Conservation (phyloP, 1,284 basidiomycete genomes). For the Ceratobasidium sp. region DNA sequence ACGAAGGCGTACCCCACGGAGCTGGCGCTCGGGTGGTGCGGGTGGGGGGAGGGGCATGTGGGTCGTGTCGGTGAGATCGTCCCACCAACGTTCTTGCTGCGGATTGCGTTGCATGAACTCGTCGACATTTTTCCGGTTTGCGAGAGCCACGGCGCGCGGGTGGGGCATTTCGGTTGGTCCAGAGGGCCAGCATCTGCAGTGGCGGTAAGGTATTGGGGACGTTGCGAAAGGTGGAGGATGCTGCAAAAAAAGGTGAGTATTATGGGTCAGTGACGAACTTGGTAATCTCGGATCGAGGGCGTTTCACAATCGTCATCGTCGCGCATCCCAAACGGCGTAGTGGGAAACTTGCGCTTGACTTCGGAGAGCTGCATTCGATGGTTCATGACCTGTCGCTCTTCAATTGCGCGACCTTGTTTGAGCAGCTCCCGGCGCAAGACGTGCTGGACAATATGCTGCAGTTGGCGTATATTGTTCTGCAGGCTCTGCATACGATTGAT, state of each 20-base stretch:
- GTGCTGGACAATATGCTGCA: constrained; percentile 76
- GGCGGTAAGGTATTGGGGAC: constrained; percentile 55
- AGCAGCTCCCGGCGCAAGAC: constrained; percentile 77
- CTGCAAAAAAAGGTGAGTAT: constrained; percentile 67
- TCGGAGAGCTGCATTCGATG: constrained; percentile 79
- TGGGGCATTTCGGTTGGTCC: constrained; percentile 42
- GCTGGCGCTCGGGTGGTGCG: constrained; percentile 55
- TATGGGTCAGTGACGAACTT: constrained; percentile 57
- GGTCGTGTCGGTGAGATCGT: constrained; percentile 49
- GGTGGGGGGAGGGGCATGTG: constrained; percentile 42
- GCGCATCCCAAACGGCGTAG: constrained; percentile 65
- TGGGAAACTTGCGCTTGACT: constrained; percentile 80
- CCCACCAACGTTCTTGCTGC: constrained; percentile 29
- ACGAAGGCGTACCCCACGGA: constrained; percentile 72
- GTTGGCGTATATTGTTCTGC: constrained; percentile 77
- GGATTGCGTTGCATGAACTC: constrained; percentile 48
- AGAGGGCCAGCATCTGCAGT: constrained; percentile 48
- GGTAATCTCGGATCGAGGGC: constrained; percentile 64
- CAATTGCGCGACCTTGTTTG: constrained; percentile 73
- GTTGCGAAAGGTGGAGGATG: constrained; percentile 59
- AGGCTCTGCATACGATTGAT: constrained; percentile 88
- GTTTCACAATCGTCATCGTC: constrained; percentile 80
- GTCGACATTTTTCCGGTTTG: constrained; percentile 53
- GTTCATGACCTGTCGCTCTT: constrained; percentile 79
- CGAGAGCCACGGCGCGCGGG: constrained; percentile 24